These are phyloP conservation scores for Tylopilus cervinicoccineus DNA, from an alignment of 768 basidiomycete genomes.

Conservation along the genomic window DNA sequence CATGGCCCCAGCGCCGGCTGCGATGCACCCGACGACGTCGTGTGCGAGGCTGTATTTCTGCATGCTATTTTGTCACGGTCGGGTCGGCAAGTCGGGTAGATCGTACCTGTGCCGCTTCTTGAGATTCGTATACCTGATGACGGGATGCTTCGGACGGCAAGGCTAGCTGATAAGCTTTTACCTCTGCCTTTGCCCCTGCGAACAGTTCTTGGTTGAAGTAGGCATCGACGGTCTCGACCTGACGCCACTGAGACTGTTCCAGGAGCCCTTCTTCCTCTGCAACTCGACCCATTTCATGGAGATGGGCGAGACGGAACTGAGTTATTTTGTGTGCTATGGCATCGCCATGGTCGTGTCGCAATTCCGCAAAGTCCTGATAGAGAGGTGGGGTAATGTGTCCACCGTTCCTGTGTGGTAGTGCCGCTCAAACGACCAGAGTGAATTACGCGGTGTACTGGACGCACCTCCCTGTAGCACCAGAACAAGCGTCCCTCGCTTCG, in stretches of 20 bases:
- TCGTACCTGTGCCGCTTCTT: slow-evolving; percentile 31
- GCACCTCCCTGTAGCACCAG: slow-evolving; percentile 72
- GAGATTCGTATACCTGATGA: slow-evolving; percentile 30
- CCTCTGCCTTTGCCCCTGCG: slow-evolving; percentile 36
- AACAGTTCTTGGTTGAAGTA: slow-evolving; percentile 44
- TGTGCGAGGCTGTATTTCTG: slow-evolving; percentile 49
- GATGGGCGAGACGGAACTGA: slow-evolving; percentile 58
- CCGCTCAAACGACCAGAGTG: not conserved
- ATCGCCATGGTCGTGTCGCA: slow-evolving; percentile 45
- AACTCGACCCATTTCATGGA: slow-evolving; percentile 42
- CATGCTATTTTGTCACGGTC: not conserved
- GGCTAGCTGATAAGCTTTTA: slow-evolving; percentile 45
- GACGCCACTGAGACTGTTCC: slow-evolving; percentile 51
- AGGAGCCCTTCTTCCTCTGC: slow-evolving; percentile 53
- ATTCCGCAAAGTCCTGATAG: slow-evolving; percentile 52
- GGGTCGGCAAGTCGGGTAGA: not conserved
- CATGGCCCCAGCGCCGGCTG: slow-evolving; percentile 53
- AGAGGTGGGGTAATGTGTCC: slow-evolving; percentile 61
- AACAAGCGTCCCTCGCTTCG: slow-evolving; percentile 76
- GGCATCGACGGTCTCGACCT: slow-evolving; percentile 57
- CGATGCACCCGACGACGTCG: slow-evolving; percentile 46
- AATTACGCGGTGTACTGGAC: slow-evolving; percentile 9
- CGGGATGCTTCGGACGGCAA: slow-evolving; percentile 45
- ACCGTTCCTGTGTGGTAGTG: slow-evolving; percentile 48
- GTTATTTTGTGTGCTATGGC: slow-evolving; percentile 49